These are phyloP conservation scores for Diplodia sapinea DNA, from an alignment of 2,329 filamentous ascomycete species.

Conservation along the genomic window DNA sequence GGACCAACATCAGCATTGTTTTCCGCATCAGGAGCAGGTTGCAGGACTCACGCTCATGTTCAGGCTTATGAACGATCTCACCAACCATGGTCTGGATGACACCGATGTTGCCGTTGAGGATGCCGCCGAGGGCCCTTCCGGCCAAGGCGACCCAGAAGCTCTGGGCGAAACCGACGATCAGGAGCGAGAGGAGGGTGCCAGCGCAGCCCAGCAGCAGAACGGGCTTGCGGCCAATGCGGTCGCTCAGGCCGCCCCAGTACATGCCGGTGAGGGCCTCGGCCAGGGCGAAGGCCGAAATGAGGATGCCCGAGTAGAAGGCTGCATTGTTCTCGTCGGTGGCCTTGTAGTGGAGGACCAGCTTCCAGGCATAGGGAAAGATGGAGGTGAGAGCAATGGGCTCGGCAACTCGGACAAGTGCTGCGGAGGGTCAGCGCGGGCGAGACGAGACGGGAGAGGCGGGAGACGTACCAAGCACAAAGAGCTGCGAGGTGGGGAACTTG, in stretches of 20 bases:
- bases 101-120: slow-evolving; percentile 89
- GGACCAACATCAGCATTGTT: slow-evolving; percentile 32
- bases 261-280: slow-evolving; percentile 87
- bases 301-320: slow-evolving; percentile 83
- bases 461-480: slow-evolving; percentile 79
- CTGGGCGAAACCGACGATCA: slow-evolving; percentile 80
- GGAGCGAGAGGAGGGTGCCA: slow-evolving; percentile 81
- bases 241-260: slow-evolving; percentile 52
- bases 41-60: slow-evolving; percentile 76
- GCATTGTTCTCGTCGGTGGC: slow-evolving; percentile 52
- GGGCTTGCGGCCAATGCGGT: slow-evolving; percentile 49
- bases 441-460: background rate
- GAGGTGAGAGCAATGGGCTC: slow-evolving; percentile 93
- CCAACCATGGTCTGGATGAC: slow-evolving; percentile 91
- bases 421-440: slow-evolving; percentile 17
- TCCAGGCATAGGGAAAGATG: slow-evolving; percentile 79
- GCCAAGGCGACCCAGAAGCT: slow-evolving; percentile 84
- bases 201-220: slow-evolving; percentile 60
- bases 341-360: slow-evolving; percentile 47
- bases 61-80: slow-evolving; percentile 80
- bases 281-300: slow-evolving; percentile 87
- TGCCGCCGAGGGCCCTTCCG: slow-evolving; percentile 77
- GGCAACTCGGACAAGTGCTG: slow-evolving; percentile 88
- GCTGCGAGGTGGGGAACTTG: slow-evolving; percentile 80
- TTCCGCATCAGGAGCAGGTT: background rate